phyloP scores from a whole-genome alignment of 1,284 basidiomycete species.

The Tremellales sp. region DNA sequence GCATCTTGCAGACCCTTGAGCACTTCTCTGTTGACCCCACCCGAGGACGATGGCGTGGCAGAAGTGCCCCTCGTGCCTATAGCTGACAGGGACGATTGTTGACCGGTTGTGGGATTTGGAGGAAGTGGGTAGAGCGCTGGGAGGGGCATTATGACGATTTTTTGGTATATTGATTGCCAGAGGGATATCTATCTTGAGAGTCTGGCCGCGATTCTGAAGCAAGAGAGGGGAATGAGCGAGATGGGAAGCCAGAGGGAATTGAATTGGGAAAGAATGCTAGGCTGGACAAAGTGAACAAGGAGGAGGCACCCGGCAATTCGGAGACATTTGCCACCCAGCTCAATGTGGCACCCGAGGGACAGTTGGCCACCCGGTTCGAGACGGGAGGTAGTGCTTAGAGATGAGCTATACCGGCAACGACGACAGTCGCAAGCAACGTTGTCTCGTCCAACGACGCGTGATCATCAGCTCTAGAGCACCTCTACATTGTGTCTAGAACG shows the following conservation, averaged over 20 bases:
- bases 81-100: slow-evolving; percentile 26
- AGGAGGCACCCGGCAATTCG: slow-evolving; percentile 2
- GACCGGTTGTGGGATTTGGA: slow-evolving; percentile 45
- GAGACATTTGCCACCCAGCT: slow-evolving; percentile 14
- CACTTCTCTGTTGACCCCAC: slow-evolving; percentile 45
- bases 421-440: too few relatives aligned
- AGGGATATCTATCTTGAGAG: too few relatives aligned
- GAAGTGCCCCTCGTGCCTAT: slow-evolving; percentile 8
- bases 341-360: neutral
- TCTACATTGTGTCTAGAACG: too few relatives aligned
- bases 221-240: neutral
- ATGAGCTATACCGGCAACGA: too few relatives aligned
- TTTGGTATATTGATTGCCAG: too few relatives aligned
- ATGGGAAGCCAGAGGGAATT: slow-evolving; percentile 1
- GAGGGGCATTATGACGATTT: slow-evolving; percentile 7
- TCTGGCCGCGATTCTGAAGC: too few relatives aligned
- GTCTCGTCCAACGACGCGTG: too few relatives aligned
- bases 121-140: slow-evolving; percentile 39
- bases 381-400: too few relatives aligned
- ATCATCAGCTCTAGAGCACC: too few relatives aligned
- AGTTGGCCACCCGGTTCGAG: too few relatives aligned
- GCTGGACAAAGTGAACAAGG: neutral
- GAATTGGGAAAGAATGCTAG: too few relatives aligned
- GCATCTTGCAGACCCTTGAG: slow-evolving; percentile 80
- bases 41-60: slow-evolving; percentile 21